These are phyloP conservation scores for Trichocomaceae sp. DNA, from an alignment of 2,329 filamentous ascomycete species.

Conservation along the genomic window DNA sequence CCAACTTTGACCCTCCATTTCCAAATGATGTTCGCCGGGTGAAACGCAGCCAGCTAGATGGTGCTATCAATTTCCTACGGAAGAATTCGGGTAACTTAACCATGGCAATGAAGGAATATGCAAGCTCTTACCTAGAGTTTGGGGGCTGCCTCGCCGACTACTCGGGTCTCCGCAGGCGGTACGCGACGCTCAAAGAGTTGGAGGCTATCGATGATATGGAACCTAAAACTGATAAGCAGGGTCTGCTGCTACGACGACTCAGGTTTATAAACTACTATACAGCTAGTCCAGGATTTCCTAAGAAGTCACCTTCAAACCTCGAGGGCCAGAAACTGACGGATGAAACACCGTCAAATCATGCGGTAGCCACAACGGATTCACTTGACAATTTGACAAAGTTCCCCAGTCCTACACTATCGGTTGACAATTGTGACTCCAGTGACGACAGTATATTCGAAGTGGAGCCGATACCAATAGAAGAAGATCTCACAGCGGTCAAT, in stretches of 20 bases:
- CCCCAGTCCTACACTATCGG: not conserved
- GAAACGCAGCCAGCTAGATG: slow-evolving; percentile 59
- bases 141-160: slow-evolving; percentile 75
- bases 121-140: slow-evolving; percentile 77
- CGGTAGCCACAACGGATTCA: not conserved
- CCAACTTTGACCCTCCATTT: slow-evolving; percentile 70
- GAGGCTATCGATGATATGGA: slow-evolving; percentile 61
- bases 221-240: slow-evolving; percentile 24
- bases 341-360: not conserved
- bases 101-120: slow-evolving; percentile 63
- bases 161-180: slow-evolving; percentile 60
- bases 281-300: slow-evolving; percentile 59
- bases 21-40: slow-evolving; percentile 65
- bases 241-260: slow-evolving; percentile 43
- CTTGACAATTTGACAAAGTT: not conserved
- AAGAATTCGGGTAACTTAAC: slow-evolving; percentile 72
- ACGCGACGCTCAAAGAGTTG: slow-evolving; percentile 61
- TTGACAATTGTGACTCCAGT: not conserved
- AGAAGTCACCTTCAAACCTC: not conserved
- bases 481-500: not conserved
- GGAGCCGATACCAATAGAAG: slow-evolving; percentile 6
- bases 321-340: not conserved
- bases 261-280: slow-evolving; percentile 90
- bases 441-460: slow-evolving; percentile 1
- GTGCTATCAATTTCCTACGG: slow-evolving; percentile 66